Evolutionary conservation across 371 early-diverging fungal species (phyloP).

Genomic region (Mucor ambiguus): DNA sequence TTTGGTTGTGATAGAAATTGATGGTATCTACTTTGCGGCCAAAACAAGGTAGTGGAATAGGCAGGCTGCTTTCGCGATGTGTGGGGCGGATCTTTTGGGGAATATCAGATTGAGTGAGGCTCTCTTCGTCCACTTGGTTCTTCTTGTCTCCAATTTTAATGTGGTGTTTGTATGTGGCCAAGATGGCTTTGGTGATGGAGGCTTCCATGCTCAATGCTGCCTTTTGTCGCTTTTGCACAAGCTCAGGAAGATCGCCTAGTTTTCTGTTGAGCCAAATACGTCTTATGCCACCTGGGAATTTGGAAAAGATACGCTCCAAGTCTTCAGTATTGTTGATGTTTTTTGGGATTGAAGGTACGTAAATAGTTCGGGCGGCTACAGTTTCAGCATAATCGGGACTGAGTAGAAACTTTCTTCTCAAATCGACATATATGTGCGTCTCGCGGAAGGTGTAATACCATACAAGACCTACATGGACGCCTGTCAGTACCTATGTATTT

Average conservation of each 20-base stretch:
- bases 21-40: slow-evolving; percentile 76
- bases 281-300: slow-evolving; percentile 77
- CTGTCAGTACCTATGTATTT: not conserved
- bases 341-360: slow-evolving; percentile 62
- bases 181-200: slow-evolving; percentile 51
- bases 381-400: slow-evolving; percentile 60
- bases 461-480: slow-evolving; percentile 24
- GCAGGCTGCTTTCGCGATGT: slow-evolving; percentile 58
- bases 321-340: slow-evolving; percentile 50
- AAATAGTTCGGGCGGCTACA: slow-evolving; percentile 67
- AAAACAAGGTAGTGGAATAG: slow-evolving; percentile 42
- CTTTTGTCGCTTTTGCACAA: slow-evolving; percentile 61
- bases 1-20: slow-evolving; percentile 54
- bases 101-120: slow-evolving; percentile 25
- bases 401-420: slow-evolving; percentile 68
- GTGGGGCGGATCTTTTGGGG: slow-evolving; percentile 60
- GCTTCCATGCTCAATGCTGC: slow-evolving; percentile 54
- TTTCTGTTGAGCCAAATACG: slow-evolving; percentile 71
- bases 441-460: slow-evolving; percentile 63
- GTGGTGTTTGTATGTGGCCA: slow-evolving; percentile 48
- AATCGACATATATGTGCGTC: slow-evolving; percentile 62
- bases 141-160: slow-evolving; percentile 21
- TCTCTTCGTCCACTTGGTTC: slow-evolving; percentile 17
- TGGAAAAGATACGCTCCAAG: slow-evolving; percentile 55
- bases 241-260: slow-evolving; percentile 52